Evolutionary conservation across 441 rosid genomes (phyloP), one percentile per base, ranked within the genome.

Genomic region (Erodium chrysanthum): DNA sequence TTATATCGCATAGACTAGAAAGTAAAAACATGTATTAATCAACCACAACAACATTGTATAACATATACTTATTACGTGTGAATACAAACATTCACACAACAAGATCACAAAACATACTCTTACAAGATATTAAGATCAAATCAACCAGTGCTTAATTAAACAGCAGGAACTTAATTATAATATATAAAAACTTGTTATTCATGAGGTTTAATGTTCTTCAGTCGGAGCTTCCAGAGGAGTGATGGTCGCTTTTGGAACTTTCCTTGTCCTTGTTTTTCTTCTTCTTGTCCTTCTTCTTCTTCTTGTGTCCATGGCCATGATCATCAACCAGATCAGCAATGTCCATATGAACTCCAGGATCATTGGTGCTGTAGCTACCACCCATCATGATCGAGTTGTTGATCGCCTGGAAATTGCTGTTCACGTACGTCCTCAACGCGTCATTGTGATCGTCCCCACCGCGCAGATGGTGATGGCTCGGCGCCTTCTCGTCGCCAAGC

Each of bases 261-360:
- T 31, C 70, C 63, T 67, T 7, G 15, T 50, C 69, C 60, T 25
- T 8, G 35, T 31, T 31, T 18, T 86, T 79, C 75, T 70, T 85
- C 74, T 68, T 68, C 48, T 79, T 81, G 25, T 76, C 79, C 71
- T 78, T 75, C 74, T 71, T 83, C 17, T 33, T 76, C 15, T 66
- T 74, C 70, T 65, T 72, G 33, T 37, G 72, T 21, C 58, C 77
- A 17, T 65, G 78, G 1, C 33, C 73, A 60, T 83, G 88, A 10
- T 65, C 62, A 68, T 50, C 56, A 0, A n/a, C 56, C 56, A 77
- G 42, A 14, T 86, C 96, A 0, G 84, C 76, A 54, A 93, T 83
- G n/a, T 88, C 91, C 81, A 89, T 65, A 66, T 91, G 97, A 72
- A 93, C 93, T 0, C 97, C 97, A 0, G 98, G 97, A 69, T 93